Conservation (phyloP, 192 early-diverging fungal genomes). For the Linnemannia schmuckeri region DNA sequence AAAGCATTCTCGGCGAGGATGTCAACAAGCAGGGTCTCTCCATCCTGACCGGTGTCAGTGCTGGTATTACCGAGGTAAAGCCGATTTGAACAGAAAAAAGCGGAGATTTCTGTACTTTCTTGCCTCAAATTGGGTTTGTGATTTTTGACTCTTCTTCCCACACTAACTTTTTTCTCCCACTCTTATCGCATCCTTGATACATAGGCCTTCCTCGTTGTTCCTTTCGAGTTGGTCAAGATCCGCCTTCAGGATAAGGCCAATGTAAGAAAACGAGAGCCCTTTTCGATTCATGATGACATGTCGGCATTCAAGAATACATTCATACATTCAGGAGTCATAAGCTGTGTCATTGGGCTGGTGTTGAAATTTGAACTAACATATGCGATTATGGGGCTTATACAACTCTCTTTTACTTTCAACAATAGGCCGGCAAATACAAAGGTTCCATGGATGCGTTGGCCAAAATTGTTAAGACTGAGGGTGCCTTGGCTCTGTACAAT, state of each 20-base stretch:
- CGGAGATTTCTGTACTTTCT: background rate
- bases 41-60: conserved; percentile 89
- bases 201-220: conserved; percentile 86
- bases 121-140: background rate
- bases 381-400: background rate
- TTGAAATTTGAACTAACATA: background rate
- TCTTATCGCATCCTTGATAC: background rate
- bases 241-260: conserved; percentile 93
- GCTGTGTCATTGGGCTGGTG: background rate
- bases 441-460: conserved; percentile 83
- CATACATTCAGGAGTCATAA: background rate
- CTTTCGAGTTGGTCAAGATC: conserved; percentile 96
- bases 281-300: background rate
- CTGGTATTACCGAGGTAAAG: conserved; percentile 86
- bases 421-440: conserved; percentile 84
- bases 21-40: conserved; percentile 82
- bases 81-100: background rate
- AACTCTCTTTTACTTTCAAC: background rate
- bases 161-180: background rate
- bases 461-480: conserved; percentile 88
- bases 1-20: conserved; percentile 77
- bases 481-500: conserved; percentile 85
- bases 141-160: background rate
- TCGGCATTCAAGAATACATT: background rate
- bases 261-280: conserved; percentile 53